Conservation (phyloP, 352 stramenopile genomes). For the Blastocystis sp. region DNA sequence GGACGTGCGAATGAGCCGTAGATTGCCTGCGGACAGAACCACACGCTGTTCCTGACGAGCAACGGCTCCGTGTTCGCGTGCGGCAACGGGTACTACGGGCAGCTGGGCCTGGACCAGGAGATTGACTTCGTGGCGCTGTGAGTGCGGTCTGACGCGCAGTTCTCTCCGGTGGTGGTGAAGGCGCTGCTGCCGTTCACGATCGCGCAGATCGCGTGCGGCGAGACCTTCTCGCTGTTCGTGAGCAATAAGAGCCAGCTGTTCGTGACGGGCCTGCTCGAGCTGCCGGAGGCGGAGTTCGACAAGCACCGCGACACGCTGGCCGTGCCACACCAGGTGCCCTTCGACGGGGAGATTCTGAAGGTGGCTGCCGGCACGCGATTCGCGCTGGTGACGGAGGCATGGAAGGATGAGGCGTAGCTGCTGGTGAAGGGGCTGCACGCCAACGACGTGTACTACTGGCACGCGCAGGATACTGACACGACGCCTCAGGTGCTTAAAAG, state of each 20-base stretch:
- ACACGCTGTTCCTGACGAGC: slow-evolving; percentile 76
- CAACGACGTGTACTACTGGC: slow-evolving; percentile 51
- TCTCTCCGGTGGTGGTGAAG: slow-evolving; percentile 23
- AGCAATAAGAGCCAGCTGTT: background rate
- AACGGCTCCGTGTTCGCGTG: slow-evolving; percentile 75
- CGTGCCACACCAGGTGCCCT: slow-evolving; percentile 1
- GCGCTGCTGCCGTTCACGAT: slow-evolving; percentile 36
- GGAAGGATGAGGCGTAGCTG: background rate
- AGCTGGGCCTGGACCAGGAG: slow-evolving; percentile 76
- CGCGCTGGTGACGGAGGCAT: background rate
- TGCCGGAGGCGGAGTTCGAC: background rate
- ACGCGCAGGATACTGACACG: slow-evolving; percentile 6
- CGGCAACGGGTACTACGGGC: slow-evolving; percentile 78
- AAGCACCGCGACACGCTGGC: background rate
- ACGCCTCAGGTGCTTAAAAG: background rate
- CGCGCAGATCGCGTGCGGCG: slow-evolving; percentile 30
- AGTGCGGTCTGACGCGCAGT: slow-evolving; percentile 2
- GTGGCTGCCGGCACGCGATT: slow-evolving; percentile 54
- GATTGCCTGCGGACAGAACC: slow-evolving; percentile 76
- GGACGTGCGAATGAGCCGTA: slow-evolving; percentile 71
- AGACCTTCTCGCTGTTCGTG: slow-evolving; percentile 63
- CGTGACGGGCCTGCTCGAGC: slow-evolving; percentile 24
- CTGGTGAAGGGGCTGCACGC: background rate
- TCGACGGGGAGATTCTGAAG: background rate
- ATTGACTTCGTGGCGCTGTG: slow-evolving; percentile 40